A percentile compares a stretch with the other conserved stretches of the same genome.
Conservation (phyloP, 176 grass and related monocot genomes). For the bread wheat (Triticum aestivum) region DNA sequence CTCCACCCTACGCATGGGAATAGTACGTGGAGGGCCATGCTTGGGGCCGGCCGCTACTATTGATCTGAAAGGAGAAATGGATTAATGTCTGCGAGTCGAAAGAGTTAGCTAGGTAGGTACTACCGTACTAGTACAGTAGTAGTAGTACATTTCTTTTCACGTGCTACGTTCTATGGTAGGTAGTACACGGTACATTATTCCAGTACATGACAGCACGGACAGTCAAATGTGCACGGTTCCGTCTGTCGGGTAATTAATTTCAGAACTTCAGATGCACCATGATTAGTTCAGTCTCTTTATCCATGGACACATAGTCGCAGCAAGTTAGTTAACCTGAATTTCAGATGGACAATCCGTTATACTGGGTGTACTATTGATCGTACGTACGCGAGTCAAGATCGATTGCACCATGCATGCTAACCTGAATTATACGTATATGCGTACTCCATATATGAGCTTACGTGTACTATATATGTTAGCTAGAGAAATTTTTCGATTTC, state of each 20-base stretch:
- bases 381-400: not conserved
- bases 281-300: not conserved
- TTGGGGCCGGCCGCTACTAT: too few relatives aligned
- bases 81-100: too few relatives aligned
- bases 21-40: too few relatives aligned
- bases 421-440: too few relatives aligned
- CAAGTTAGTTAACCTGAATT: not conserved
- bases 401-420: not conserved
- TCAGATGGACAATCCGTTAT: not conserved
- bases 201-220: not conserved
- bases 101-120: too few relatives aligned
- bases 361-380: not conserved
- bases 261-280: not conserved
- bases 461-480: too few relatives aligned
- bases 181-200: too few relatives aligned
- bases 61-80: too few relatives aligned
- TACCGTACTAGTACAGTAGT: not conserved
- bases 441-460: too few relatives aligned
- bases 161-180: too few relatives aligned
- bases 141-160: too few relatives aligned
- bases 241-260: not conserved
- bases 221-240: constrained; percentile 10
- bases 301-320: not conserved
- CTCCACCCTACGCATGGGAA: too few relatives aligned
- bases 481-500: not conserved